Evolutionary conservation across 2,329 filamentous ascomycete species (phyloP), one percentile per base, ranked within the genome.

Genomic region (Fusarium compactum): DNA sequence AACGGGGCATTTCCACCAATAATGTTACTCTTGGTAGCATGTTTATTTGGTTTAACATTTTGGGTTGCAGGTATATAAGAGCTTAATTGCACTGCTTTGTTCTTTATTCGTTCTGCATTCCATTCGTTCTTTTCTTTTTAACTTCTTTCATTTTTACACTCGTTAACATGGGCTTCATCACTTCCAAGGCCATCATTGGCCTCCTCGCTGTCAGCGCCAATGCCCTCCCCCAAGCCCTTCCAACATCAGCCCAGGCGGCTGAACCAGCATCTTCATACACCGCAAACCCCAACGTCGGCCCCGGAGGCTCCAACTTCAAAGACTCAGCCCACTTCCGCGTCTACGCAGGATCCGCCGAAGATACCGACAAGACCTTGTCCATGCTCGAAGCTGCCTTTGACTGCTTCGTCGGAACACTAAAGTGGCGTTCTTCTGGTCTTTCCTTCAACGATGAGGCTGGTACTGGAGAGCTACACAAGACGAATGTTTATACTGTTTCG

Each of bases 331-430:
- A 82, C 67, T 83, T 83, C 74, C 81, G 81, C n/a, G 71, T 82
- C 44, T 82, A 81, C 50, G 75, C 72, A 27, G 73, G 71, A 20
- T 63, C 67, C 8, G 47, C 67, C 1, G 61, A 61, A 18, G 65
- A 70, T 3, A 77, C 76, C 1, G 62, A 64, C n/a, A 51, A 63
- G 2, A 70, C 80, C 4, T 75, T 85, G 6, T 70, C 77, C 25
- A 81, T 81, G 72, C 79, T 86, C 10, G 85, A 86, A 74, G 82
- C 80, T 5, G 82, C 83, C 3, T 83, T 82, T 57, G 77, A 80
- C 30, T 83, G 81, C 70, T 83, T 82, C 56, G 76, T 82, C 2
- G 75, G 69, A 27, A 77, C 74, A 1, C 76, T 82, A 5, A 79
- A 78, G 20, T 83, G 78, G 78, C 77, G 81, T 4, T 82, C 81